A percentile compares a stretch with the other conserved stretches of the same genome.
Evolutionary conservation across 805 yeast genomes (phyloP).

Genomic region (Saccharomycopsis fodiens): DNA sequence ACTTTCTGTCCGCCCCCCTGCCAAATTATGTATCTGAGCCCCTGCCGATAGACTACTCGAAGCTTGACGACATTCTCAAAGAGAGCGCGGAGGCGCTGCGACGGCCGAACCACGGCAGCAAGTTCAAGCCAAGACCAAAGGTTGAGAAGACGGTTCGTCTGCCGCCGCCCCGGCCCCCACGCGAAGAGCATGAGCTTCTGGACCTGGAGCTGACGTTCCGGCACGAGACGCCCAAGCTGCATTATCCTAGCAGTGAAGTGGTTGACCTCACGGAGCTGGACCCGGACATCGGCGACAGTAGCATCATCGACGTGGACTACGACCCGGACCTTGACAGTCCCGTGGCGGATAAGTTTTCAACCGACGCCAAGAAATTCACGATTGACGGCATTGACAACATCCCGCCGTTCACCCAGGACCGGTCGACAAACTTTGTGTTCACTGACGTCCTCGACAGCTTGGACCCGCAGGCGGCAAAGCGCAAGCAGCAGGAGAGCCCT

Average conservation of each 20-base stretch:
- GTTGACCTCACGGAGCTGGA: not conserved
- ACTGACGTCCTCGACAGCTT: conserved; percentile 2
- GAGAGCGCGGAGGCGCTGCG: conserved; percentile 1
- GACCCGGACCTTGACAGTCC: conserved; percentile 5
- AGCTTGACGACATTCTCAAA: conserved; percentile 1
- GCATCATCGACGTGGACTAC: conserved; percentile 5
- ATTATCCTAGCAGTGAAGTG: not conserved
- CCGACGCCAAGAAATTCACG: conserved; percentile 3
- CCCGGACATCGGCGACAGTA: not conserved
- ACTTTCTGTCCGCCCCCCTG: too few relatives aligned
- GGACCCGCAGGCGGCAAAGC: not conserved
- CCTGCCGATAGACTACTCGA: conserved; percentile 3
- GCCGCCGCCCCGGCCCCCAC: not conserved
- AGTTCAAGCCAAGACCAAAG: not conserved
- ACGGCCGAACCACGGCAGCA: not conserved
- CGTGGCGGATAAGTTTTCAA: not conserved
- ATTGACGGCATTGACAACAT: conserved; percentile 5
- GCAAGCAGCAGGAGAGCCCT: not conserved
- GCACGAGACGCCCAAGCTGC: not conserved
- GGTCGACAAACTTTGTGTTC: conserved; percentile 10
- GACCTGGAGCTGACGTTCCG: not conserved
- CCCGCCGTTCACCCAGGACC: conserved; percentile 19
- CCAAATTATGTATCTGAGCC: not conserved
- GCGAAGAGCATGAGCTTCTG: not conserved
- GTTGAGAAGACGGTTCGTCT: not conserved